These are phyloP conservation scores for Thielaviopsis punctulata DNA, from an alignment of 2,329 filamentous ascomycete species.

Conservation along the genomic window DNA sequence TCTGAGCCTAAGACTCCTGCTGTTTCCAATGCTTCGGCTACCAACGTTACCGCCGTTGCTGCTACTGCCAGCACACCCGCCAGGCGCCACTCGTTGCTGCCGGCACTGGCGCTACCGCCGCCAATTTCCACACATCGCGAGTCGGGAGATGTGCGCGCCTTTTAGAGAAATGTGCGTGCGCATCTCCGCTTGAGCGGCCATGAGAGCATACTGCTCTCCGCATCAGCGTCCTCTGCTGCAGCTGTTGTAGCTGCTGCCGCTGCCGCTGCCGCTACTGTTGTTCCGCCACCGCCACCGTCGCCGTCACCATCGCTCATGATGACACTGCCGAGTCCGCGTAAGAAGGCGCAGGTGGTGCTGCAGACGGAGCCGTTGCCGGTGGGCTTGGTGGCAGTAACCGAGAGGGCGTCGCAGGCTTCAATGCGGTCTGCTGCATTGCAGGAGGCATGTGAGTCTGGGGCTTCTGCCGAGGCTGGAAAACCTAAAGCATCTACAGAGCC, in stretches of 20 bases:
- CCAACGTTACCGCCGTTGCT: neutral
- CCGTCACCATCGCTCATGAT: neutral
- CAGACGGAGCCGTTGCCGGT: neutral
- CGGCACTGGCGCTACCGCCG: neutral
- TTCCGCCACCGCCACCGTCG: neutral
- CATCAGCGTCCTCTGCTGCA: neutral
- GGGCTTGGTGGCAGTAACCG: neutral
- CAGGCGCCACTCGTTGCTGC: neutral
- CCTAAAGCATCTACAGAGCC: neutral
- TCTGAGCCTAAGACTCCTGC: neutral
- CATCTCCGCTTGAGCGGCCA: slow-evolving; percentile 9
- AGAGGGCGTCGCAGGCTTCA: neutral
- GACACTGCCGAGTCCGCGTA: neutral
- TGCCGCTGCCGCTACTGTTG: too few species aligned
- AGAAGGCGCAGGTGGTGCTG: neutral
- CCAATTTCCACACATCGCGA: slow-evolving; percentile 7
- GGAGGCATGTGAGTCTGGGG: neutral
- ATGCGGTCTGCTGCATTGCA: neutral
- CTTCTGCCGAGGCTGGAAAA: neutral
- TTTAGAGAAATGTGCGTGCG: slow-evolving; percentile 13
- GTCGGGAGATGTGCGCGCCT: slow-evolving; percentile 10
- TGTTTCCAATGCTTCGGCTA: neutral
- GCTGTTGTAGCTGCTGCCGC: too few species aligned
- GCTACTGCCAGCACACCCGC: neutral
- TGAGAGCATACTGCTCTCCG: neutral